Evolutionary conservation across 305 asterid species (phyloP).

Genomic region (Fraxinus velutina): DNA sequence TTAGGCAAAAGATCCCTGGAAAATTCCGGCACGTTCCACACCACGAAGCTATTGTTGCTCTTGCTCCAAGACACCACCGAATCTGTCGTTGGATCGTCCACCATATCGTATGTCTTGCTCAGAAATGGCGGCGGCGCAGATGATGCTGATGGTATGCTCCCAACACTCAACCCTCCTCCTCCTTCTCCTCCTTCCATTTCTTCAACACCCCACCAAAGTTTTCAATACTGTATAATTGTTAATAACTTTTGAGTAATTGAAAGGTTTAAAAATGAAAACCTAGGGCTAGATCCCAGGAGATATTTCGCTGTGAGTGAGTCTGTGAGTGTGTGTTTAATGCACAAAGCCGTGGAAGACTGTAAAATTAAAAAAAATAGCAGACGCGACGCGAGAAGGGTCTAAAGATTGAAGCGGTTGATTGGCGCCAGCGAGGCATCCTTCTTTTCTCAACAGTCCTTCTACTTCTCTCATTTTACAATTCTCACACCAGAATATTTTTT

Average conservation of each 20-base stretch:
- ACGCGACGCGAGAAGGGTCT: constrained; percentile 12
- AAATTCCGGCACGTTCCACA: constrained; percentile 66
- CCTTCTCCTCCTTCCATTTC: constrained; percentile 20
- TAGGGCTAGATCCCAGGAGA: background rate
- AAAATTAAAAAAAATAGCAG: background rate
- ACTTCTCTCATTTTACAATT: background rate
- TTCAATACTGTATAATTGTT: background rate
- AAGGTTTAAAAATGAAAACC: background rate
- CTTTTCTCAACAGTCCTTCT: background rate
- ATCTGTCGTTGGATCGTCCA: constrained; percentile 71
- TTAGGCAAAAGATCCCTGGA: constrained; percentile 63
- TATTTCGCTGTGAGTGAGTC: background rate
- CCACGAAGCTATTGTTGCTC: constrained; percentile 65
- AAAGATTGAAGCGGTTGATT: constrained; percentile 5
- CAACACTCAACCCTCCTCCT: constrained; percentile 11
- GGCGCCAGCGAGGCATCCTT: constrained; percentile 22
- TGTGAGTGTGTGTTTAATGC: background rate
- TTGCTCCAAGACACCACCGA: constrained; percentile 73
- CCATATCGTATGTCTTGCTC: constrained; percentile 78
- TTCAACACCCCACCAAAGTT: background rate
- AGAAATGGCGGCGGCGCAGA: constrained; percentile 62
- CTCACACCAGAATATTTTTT: background rate
- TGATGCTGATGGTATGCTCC: constrained; percentile 9
- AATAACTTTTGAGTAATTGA: background rate
- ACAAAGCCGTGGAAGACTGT: constrained; percentile 11